phyloP scores from a whole-genome alignment of 2,329 filamentous ascomycete species.

The Thielaviopsis ethacetica region DNA sequence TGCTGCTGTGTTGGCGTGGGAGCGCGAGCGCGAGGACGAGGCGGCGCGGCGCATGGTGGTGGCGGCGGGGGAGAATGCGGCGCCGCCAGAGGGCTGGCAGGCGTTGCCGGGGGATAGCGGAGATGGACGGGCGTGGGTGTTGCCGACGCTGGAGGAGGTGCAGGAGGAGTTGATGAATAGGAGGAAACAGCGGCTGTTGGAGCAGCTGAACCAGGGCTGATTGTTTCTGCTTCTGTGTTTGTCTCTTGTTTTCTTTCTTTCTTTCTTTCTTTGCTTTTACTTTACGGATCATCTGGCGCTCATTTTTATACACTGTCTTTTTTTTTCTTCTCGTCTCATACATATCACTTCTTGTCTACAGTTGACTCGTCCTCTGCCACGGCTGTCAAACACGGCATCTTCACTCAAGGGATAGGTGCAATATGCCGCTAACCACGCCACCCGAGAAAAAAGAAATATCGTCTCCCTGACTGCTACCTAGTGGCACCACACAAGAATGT shows the following conservation, averaged over 20 bases:
- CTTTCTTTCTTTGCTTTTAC: background rate
- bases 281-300: too few species aligned
- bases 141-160: constrained; percentile 84
- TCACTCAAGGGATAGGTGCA: too few species aligned
- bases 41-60: constrained; percentile 53
- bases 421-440: too few species aligned
- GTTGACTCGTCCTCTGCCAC: too few species aligned
- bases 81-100: constrained; percentile 51
- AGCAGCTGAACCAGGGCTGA: constrained; percentile 43
- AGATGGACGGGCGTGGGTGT: constrained; percentile 64
- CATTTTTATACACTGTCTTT: too few species aligned
- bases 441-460: too few species aligned
- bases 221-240: background rate
- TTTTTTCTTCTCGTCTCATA: background rate
- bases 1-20: constrained; percentile 61
- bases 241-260: background rate
- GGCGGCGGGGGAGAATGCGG: constrained; percentile 17
- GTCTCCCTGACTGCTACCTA: too few species aligned
- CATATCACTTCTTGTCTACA: constrained; percentile 1
- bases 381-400: too few species aligned
- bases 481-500: too few species aligned
- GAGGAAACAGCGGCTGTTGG: constrained; percentile 64
- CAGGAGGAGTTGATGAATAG: constrained; percentile 83
- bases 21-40: constrained; percentile 68
- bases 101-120: constrained; percentile 73